phyloP scores from a whole-genome alignment of 495 filamentous ascomycete species.

The Viridothelium virens region DNA sequence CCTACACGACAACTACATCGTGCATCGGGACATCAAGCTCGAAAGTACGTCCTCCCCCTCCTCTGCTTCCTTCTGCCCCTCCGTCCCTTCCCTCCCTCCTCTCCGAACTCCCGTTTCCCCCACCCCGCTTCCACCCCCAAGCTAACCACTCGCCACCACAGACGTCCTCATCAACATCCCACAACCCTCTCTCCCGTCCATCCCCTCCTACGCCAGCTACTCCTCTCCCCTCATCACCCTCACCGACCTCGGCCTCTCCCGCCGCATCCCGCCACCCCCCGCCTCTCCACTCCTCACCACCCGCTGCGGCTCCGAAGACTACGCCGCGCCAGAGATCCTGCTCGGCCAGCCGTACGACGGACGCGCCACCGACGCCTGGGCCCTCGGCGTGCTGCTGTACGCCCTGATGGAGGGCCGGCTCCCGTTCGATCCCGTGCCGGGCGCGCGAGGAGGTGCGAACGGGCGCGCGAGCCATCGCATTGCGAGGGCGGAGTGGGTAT shows the following conservation, averaged over 20 bases:
- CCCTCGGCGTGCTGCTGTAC: conserved; percentile 85
- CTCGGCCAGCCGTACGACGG: conserved; percentile 95
- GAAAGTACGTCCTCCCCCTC: conserved; percentile 90
- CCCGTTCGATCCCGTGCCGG: conserved; percentile 80
- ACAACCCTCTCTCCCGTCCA: conserved; percentile 41
- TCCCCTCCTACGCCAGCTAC: conserved; percentile 58
- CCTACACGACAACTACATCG: conserved; percentile 76
- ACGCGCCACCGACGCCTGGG: conserved; percentile 88
- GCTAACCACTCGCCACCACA: conserved; percentile 36
- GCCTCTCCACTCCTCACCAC: conserved; percentile 69
- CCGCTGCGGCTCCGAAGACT: conserved; percentile 91
- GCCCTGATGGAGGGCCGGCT: conserved; percentile 85
- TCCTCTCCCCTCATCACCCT: conserved; percentile 77
- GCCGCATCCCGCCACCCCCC: conserved; percentile 65
- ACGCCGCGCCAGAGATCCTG: conserved; percentile 91
- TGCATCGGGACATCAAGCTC: conserved; percentile 95
- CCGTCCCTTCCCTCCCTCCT: too few species aligned
- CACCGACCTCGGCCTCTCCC: conserved; percentile 86
- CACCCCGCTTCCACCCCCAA: conserved; percentile 9
- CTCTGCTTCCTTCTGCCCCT: too few species aligned
- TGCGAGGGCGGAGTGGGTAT: conserved; percentile 87
- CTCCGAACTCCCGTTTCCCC: conserved; percentile 18
- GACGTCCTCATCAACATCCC: conserved; percentile 87
- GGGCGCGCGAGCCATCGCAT: conserved; percentile 80
- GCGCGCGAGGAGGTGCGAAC: conserved; percentile 48